Evolutionary conservation across 2,329 filamentous ascomycete species (phyloP).

Genomic region (Aspergillus hiratsukae): DNA sequence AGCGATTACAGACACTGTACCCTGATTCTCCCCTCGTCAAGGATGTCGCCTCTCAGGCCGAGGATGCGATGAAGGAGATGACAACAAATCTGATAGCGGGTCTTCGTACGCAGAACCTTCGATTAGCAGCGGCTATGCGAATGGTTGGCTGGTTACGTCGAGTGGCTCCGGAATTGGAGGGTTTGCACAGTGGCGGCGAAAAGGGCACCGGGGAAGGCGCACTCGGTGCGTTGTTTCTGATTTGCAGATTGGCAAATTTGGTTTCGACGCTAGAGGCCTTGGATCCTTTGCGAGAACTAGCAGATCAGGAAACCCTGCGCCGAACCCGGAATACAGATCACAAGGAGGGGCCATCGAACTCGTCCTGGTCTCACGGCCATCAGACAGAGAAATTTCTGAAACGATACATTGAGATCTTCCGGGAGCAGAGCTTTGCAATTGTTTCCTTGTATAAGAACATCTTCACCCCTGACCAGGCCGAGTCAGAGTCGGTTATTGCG

Average conservation of each 20-base stretch:
- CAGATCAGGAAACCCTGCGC: constrained; percentile 71
- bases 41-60: constrained; percentile 71
- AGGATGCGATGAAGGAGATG: constrained; percentile 83
- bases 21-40: constrained; percentile 70
- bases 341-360: constrained; percentile 16
- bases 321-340: constrained; percentile 31
- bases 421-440: constrained; percentile 94
- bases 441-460: constrained; percentile 92
- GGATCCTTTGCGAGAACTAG: constrained; percentile 78
- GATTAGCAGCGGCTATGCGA: constrained; percentile 83
- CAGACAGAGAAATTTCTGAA: constrained; percentile 94
- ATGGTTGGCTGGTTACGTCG: constrained; percentile 88
- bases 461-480: constrained; percentile 58
- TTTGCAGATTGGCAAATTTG: constrained; percentile 78
- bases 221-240: constrained; percentile 77
- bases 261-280: constrained; percentile 75
- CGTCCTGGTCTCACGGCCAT: constrained; percentile 57
- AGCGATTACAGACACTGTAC: constrained; percentile 76
- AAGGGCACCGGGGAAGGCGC: constrained; percentile 55
- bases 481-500: constrained; percentile 26
- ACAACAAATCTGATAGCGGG: constrained; percentile 75
- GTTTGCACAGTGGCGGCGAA: constrained; percentile 25
- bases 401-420: constrained; percentile 93
- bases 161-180: constrained; percentile 74
- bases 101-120: constrained; percentile 72